Evolutionary conservation across 1,284 basidiomycete species (phyloP), one percentile per base, ranked within the genome.

Genomic region (Tylopilus sp.): DNA sequence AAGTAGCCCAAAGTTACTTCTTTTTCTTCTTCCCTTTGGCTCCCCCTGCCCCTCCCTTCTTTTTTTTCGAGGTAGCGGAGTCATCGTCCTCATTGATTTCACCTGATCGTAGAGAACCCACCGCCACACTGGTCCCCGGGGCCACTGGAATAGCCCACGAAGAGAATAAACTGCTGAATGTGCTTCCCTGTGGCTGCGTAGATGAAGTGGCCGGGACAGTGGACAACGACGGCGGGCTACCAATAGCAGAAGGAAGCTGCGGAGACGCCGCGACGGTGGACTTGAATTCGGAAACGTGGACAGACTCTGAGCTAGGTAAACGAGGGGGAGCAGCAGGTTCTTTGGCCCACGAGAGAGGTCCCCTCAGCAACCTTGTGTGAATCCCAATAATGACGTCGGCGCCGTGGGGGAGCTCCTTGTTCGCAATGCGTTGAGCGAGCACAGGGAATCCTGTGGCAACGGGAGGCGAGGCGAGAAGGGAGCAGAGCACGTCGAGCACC

Each of bases 341-440:
- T n/a, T 22, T 24, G 2, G 47, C 18, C 8, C 24, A 52, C 38
- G 62, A 59, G 4, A 56, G 57, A 22, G 38, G 66, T n/a, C 53
- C 58, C 54, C 13, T 70, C 18, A 78, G 51, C 18, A 78, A 22
- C 57, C 69, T 74, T 1, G 61, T 18, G 10, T 79, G 68, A 15
- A 76, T 65, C 3, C 75, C 72, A 24, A 67, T 39, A 5, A 76
- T 52, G 33, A 76, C 65, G 15, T 74, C 67, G 0, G 63, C 67
- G 0, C 74, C 77, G 12, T 77, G 76, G 4, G 61, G 33, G n/a
- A 78, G 59, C 22, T 71, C 68, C n/a, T 62, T 74, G 44, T 67
- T 53, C 0, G 70, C 75, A 5, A 76, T 71, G 9, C 70, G 68
- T 38, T 15, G 57, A 3, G 66, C 64, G 7, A 76, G 55, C 0